phyloP scores from a whole-genome alignment of 768 basidiomycete species.

The Wakefieldia striispora region DNA sequence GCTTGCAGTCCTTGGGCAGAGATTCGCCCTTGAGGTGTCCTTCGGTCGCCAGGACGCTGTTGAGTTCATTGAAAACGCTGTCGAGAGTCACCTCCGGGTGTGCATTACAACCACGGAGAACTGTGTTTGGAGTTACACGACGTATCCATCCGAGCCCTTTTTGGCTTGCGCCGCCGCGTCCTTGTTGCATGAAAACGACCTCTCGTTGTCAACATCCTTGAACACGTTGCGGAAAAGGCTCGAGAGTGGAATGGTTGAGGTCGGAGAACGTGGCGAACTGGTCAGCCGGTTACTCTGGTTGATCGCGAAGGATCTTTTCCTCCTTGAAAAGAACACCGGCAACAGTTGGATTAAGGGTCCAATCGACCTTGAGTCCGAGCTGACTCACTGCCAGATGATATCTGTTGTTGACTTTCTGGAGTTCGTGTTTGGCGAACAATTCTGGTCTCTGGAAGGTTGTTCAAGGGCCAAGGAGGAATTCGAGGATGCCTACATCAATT shows the following conservation, averaged over 20 bases:
- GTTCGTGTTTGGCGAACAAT: neutral
- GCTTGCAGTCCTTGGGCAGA: too few species aligned
- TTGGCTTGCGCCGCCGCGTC: neutral
- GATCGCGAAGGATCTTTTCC: conserved; percentile 6
- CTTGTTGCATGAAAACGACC: neutral
- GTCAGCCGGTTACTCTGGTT: conserved; percentile 7
- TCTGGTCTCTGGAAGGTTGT: neutral
- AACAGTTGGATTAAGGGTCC: neutral
- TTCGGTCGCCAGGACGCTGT: neutral
- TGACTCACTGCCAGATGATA: conserved; percentile 4
- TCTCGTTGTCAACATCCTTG: neutral
- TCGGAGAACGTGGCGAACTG: conserved; percentile 7
- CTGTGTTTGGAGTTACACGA: conserved; percentile 3
- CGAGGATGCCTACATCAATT: conserved; percentile 6
- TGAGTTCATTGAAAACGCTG: neutral
- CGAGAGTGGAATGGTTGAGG: conserved; percentile 5
- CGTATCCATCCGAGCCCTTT: conserved; percentile 8
- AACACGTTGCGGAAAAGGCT: neutral
- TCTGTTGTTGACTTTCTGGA: conserved; percentile 1
- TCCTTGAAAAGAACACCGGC: neutral
- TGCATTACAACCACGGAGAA: conserved; percentile 1
- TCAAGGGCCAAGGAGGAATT: neutral
- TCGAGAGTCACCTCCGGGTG: conserved; percentile 9
- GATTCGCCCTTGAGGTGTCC: neutral
- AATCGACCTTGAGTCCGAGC: neutral